Evolutionary conservation across 345 rosid genomes (phyloP).

Genomic region (Trapa bicornis): DNA sequence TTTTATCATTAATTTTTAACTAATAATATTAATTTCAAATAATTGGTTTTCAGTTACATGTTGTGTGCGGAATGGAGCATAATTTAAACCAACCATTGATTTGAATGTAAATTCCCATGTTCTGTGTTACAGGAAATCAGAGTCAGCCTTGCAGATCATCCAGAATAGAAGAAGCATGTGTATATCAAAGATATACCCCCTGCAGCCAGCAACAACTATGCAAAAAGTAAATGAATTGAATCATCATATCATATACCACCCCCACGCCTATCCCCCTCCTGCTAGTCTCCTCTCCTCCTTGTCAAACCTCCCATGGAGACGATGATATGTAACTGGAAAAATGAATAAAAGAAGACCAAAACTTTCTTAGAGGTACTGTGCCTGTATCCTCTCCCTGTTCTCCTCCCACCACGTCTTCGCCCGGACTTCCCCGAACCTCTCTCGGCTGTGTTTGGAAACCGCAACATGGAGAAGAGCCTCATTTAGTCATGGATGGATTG

Average conservation of each 20-base stretch:
- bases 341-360: conserved; percentile 1
- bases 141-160: no score
- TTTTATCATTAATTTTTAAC: no score
- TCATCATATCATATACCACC: not conserved
- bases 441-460: conserved; percentile 52
- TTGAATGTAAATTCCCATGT: no score
- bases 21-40: no score
- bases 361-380: conserved; percentile 54
- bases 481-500: not conserved
- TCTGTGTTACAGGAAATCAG: no score
- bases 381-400: conserved; percentile 94
- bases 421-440: conserved; percentile 75
- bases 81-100: no score
- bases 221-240: conserved; percentile 5
- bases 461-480: not conserved
- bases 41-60: no score
- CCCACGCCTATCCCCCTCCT: not conserved
- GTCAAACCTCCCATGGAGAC: not conserved
- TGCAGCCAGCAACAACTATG: not conserved
- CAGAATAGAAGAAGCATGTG: not conserved
- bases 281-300: not conserved
- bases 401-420: conserved; percentile 99
- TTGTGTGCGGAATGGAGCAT: no score
- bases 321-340: not conserved
- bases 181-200: not conserved